Conservation (phyloP, 148 eudicot genomes). For the Fagopyrum esculentum region DNA sequence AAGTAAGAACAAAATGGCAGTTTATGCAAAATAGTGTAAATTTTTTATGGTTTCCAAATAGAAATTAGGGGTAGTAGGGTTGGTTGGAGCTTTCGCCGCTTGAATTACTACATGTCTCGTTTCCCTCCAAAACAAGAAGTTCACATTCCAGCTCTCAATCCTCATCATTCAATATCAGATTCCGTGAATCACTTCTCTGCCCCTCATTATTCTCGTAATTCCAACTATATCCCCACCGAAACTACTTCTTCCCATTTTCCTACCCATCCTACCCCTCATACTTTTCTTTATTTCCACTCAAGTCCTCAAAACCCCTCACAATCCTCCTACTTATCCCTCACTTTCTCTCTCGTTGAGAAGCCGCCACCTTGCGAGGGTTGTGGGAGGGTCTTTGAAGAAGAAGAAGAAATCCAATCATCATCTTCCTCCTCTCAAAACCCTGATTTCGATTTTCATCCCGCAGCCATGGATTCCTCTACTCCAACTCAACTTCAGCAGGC, state of each 20-base stretch:
- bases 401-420: background rate
- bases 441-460: background rate
- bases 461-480: constrained; percentile 36
- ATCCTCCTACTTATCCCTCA: background rate
- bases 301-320: background rate
- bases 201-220: background rate
- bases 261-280: background rate
- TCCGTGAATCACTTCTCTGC: background rate
- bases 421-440: constrained; percentile 11
- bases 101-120: background rate
- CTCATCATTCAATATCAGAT: background rate
- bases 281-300: background rate
- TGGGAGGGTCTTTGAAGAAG: background rate
- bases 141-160: background rate
- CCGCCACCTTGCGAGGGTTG: background rate
- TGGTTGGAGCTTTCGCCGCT: background rate
- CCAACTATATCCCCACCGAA: background rate
- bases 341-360: constrained; percentile 1
- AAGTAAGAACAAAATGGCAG: background rate
- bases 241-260: background rate
- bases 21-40: background rate
- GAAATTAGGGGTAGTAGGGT: background rate
- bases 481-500: constrained; percentile 51
- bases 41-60: no score
- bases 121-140: constrained; percentile 8